A percentile compares a stretch with the other conserved stretches of the same genome.
phyloP scores from a whole-genome alignment of 441 rosid genomes.

The Erodium moschatum region DNA sequence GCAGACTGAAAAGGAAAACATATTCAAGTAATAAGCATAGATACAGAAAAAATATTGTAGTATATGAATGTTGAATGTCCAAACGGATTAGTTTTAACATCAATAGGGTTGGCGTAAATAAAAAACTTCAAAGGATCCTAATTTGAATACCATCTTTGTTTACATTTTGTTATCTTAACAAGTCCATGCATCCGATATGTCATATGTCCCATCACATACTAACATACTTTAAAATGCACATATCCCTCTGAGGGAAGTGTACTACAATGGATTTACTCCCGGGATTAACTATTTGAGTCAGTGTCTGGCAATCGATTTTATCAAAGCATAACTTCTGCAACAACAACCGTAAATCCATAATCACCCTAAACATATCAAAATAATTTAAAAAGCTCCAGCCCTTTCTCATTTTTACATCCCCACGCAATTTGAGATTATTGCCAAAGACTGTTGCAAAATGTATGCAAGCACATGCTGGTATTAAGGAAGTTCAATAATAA shows the following conservation, averaged over 20 bases:
- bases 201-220: too few species aligned
- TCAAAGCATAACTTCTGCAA: not conserved
- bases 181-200: too few species aligned
- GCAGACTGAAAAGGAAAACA: slow-evolving; percentile 61
- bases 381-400: not conserved
- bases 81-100: too few species aligned
- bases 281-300: not conserved
- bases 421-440: not conserved
- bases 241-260: too few species aligned
- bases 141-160: too few species aligned
- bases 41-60: too few species aligned
- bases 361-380: not conserved
- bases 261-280: not conserved
- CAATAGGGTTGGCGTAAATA: too few species aligned
- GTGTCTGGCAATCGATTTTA: not conserved
- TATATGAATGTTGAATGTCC: too few species aligned
- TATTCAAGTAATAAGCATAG: slow-evolving; percentile 1
- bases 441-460: not conserved
- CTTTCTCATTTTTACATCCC: not conserved
- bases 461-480: not conserved
- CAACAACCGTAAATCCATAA: not conserved
- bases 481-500: not conserved
- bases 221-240: too few species aligned
- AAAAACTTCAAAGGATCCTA: too few species aligned
- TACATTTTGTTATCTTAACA: too few species aligned